Evolutionary conservation across 352 stramenopile species (phyloP), one percentile per base, ranked within the genome.

Genomic region (Blastocystis sp.): DNA sequence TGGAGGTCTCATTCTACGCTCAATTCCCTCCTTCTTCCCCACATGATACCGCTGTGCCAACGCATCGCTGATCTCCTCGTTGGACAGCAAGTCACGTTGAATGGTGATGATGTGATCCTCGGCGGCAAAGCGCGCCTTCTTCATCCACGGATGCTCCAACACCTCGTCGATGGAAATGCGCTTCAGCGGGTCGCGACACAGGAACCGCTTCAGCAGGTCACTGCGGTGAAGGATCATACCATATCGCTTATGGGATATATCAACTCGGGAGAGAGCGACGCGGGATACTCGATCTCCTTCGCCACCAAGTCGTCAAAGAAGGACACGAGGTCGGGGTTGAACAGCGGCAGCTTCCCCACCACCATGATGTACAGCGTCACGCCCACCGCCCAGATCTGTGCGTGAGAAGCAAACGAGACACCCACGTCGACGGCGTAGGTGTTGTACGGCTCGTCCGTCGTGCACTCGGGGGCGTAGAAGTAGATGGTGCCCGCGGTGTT

Each of bases 301-400:
- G 11, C 40, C 52, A 66, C 40, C 52, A 82, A 52, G 43, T 82
- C 74, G 61, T 82, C 74, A 28, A 82, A 82, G 38, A 82, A 82
- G 28, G 21, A 28, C 28, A 82, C 54, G 10, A 82, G 14, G 54
- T 82, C 74, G 28, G 74, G 74, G 52, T 82, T 82, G 61, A 69
- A 88, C 17, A 88, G 63, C 10, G 78, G 78, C 2, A 88, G 38
- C 70, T 60, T 57, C 38, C 78, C 78, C 19, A 77, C 43, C 54
- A 96, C 92, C 93, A 96, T 95, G 92, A 96, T 95, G 89, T 94
- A 96, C 54, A 96, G 89, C 24, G 94, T 95, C 24, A 93, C 93
- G 40, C 94, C 94, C 3, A 95, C 91, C 2, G 93, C 95, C 94
- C 94, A 96, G n/a, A 96, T 91, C 80, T 96, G 78, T 1, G 3